Evolutionary conservation across 108 stramenopile genomes (phyloP).

Genomic region (Cylindrotheca fusiformis): DNA sequence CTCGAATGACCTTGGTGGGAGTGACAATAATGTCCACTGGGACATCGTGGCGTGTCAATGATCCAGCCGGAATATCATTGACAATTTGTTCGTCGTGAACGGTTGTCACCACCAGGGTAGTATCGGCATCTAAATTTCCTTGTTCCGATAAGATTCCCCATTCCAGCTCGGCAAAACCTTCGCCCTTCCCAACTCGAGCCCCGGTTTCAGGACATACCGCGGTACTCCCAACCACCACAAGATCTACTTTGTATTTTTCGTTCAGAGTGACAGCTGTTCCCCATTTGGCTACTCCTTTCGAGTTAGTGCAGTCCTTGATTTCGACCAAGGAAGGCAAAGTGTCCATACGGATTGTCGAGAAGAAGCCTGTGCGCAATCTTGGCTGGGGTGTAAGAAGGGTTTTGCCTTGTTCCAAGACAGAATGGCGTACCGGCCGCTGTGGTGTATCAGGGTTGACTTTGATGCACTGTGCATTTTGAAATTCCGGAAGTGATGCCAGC

Average conservation of each 20-base stretch:
- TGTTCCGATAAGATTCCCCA: conserved; percentile 68
- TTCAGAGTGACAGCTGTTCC: conserved; percentile 61
- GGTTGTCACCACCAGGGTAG: conserved; percentile 59
- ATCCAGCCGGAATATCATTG: conserved; percentile 38
- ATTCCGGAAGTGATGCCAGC: conserved; percentile 48
- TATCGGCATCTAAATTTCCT: conserved; percentile 58
- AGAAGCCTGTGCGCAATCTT: conserved; percentile 67
- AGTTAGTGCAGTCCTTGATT: conserved; percentile 51
- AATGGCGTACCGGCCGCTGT: conserved; percentile 52
- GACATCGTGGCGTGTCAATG: conserved; percentile 64
- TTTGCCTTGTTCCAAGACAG: conserved; percentile 49
- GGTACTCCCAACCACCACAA: conserved; percentile 72
- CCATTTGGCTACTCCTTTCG: conserved; percentile 62
- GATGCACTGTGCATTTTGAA: conserved; percentile 39
- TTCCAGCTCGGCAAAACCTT: conserved; percentile 77
- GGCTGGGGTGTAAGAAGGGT: conserved; percentile 72
- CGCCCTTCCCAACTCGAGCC: conserved; percentile 72
- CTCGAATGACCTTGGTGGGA: conserved; percentile 56
- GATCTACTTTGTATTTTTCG: conserved; percentile 61
- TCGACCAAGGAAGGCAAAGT: conserved; percentile 38
- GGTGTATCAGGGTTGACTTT: conserved; percentile 79
- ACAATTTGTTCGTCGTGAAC: conserved; percentile 68
- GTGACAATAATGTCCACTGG: conserved; percentile 77
- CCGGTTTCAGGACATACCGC: conserved; percentile 73
- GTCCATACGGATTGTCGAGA: conserved; percentile 43